Conservation (phyloP, 1,284 basidiomycete genomes). For the Amylostereum chailletii region DNA sequence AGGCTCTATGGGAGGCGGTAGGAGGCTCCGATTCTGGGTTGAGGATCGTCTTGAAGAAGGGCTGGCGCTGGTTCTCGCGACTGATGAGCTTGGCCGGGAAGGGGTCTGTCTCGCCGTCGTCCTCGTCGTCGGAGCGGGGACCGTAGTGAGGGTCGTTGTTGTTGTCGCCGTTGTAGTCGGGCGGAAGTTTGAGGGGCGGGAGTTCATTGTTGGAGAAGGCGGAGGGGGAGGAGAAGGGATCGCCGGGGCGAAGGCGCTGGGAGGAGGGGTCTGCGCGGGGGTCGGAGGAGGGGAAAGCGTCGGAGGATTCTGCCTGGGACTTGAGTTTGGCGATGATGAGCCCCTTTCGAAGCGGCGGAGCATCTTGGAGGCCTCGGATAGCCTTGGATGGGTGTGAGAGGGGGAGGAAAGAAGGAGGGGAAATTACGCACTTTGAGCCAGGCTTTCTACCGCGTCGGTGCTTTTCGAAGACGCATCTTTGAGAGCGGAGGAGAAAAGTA, state of each 20-base stretch:
- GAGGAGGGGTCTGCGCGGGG: conserved; percentile 22
- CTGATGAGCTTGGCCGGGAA: conserved; percentile 67
- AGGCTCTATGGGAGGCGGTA: conserved; percentile 17
- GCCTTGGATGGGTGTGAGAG: conserved; percentile 29
- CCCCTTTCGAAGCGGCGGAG: conserved; percentile 76
- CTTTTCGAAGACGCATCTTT: conserved; percentile 76
- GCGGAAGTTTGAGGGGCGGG: conserved; percentile 34
- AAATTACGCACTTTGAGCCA: conserved; percentile 65
- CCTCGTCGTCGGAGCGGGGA: conserved; percentile 43
- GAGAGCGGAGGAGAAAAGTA: conserved; percentile 10
- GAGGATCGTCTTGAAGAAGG: conserved; percentile 75
- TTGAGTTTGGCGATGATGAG: conserved; percentile 70
- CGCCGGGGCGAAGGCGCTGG: conserved; percentile 10
- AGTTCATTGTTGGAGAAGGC: conserved; percentile 38
- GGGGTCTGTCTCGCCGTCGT: conserved; percentile 48
- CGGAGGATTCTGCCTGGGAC: conserved; percentile 30
- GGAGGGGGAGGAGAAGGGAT: conserved; percentile 24
- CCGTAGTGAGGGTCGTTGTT: conserved; percentile 20
- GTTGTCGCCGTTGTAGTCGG: conserved; percentile 23
- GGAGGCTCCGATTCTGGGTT: conserved; percentile 55
- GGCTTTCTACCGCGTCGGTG: conserved; percentile 78
- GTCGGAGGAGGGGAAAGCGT: conserved; percentile 22
- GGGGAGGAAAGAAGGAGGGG: conserved; percentile 2
- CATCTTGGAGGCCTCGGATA: conserved; percentile 82
- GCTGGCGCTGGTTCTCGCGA: conserved; percentile 59